Base-by-base conservation (phyloP, 148 eudicot species). In the Silene latifolia region DNA sequence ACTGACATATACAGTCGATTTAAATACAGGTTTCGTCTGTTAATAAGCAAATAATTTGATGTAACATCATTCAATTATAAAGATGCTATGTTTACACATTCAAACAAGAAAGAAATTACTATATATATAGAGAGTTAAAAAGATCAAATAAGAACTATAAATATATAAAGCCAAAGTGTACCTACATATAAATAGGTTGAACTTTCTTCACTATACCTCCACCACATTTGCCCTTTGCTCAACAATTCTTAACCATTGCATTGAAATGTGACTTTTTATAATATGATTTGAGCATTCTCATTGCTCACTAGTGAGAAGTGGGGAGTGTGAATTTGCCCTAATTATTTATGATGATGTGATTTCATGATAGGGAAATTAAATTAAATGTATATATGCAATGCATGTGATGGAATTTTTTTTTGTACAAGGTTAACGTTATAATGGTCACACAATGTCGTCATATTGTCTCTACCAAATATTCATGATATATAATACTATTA, bases 371-470 rank as follows among this genome's bases (percentile, higher is more conserved):
- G 56, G 56, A 13, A 51, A 51, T 51, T 51, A 51, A 51, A 12
- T 51, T 51, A 51, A 12, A 51, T 15, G 17, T 13, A 13, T 48
- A 14, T 48, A 48, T 48, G 53, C 53, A 47, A 48, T 48, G 17
- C 56, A 51, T 51, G 56, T 51, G 56, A 51, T 51, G 1, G 56
- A 51, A 11, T 51, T 51, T 51, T 51, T 51, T 51, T 51, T 13
- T 51, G 18, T 11, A 9, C 9, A 15, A 51, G 56, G 17, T 51
- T 51, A 51, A 51, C 17, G 56, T 51, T 12, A 51, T 51, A 47
- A 24, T 73, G 77, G n/a, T 13, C 54, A 79, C 73, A 73, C 3
- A 73, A 79, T 79, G 81, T 79, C 69, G 81, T 58, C 81, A 79
- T 79, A 46, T 58, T 24, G 9, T 47, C 64, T 19, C 69, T 32